Conservation (phyloP, 305 asterid genomes). For the Fraxinus xanthoxyloides region DNA sequence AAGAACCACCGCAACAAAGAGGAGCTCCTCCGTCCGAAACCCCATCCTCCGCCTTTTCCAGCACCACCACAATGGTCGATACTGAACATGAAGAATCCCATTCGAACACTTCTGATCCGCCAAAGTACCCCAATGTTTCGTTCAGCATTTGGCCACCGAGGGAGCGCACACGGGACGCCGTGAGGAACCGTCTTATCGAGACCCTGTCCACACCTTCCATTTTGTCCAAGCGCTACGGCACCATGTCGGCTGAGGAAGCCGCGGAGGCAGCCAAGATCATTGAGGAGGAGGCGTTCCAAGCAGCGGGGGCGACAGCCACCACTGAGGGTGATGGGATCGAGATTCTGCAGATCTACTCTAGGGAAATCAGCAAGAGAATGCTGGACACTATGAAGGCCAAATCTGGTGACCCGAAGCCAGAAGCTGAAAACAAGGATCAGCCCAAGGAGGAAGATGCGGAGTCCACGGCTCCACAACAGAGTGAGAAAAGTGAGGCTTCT, state of each 20-base stretch:
- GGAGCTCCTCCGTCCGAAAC: neutral
- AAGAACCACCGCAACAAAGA: neutral
- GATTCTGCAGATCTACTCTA: slow-evolving; percentile 21
- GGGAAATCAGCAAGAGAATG: neutral
- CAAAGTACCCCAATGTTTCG: neutral
- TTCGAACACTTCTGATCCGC: neutral
- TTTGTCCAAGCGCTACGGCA: slow-evolving; percentile 26
- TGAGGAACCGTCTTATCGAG: slow-evolving; percentile 24
- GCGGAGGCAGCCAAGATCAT: slow-evolving; percentile 17
- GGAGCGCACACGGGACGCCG: slow-evolving; percentile 30
- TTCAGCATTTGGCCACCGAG: slow-evolving; percentile 35
- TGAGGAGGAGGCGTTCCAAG: slow-evolving; percentile 22
- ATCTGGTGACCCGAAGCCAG: neutral
- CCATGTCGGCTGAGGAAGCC: slow-evolving; percentile 22
- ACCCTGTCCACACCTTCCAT: slow-evolving; percentile 25
- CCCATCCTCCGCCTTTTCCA: neutral
- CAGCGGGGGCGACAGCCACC: slow-evolving; percentile 12
- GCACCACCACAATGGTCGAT: slow-evolving; percentile 19
- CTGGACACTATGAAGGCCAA: neutral
- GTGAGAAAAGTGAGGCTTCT: neutral
- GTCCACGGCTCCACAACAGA: neutral
- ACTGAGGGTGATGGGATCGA: slow-evolving; percentile 20
- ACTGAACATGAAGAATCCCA: slow-evolving; percentile 19
- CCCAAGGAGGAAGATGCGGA: neutral
- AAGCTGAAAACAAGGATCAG: neutral